phyloP scores from a whole-genome alignment of 345 rosid genomes.

The Gossypium thurberi region DNA sequence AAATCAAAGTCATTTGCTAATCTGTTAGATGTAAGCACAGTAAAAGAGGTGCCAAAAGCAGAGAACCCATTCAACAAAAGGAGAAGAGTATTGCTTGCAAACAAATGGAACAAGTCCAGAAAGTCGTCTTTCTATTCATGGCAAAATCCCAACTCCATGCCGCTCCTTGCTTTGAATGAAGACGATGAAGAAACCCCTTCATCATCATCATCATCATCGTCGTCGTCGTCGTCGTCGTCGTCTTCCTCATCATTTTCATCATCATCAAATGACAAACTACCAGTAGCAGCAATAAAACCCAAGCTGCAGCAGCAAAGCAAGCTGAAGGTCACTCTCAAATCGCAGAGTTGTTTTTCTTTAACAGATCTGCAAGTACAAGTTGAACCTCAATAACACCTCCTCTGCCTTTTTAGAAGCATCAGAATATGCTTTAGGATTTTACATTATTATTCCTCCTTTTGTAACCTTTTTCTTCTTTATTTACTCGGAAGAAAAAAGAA shows the following conservation, averaged over 20 bases:
- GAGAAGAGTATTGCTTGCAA: constrained; percentile 51
- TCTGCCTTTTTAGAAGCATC: neutral
- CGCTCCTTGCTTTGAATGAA: constrained; percentile 47
- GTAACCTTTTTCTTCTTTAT: neutral
- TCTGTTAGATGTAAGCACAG: constrained; percentile 41
- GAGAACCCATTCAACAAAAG: constrained; percentile 81
- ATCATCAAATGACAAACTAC: constrained; percentile 2
- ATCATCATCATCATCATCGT: constrained; percentile 9
- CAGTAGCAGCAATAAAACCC: neutral
- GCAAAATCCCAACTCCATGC: constrained; percentile 67
- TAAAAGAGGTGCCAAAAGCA: constrained; percentile 50
- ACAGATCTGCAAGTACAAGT: constrained; percentile 62
- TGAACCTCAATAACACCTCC: constrained; percentile 17
- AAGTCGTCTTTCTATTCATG: constrained; percentile 42
- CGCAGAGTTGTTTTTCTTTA: constrained; percentile 60
- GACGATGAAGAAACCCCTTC: constrained; percentile 22
- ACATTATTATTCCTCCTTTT: too few species aligned
- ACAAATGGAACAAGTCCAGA: constrained; percentile 34
- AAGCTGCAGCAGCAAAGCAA: constrained; percentile 12
- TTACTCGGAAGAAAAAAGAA: neutral
- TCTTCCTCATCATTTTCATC: constrained; percentile 14
- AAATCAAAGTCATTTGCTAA: constrained; percentile 79
- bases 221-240: constrained; percentile 1
- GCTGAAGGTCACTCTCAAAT: constrained; percentile 32
- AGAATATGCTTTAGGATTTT: neutral